Percentiles rank a stretch among this genome's conserved stretches.
Conservation (phyloP, 345 rosid genomes). For the Boechera divaricarpa region DNA sequence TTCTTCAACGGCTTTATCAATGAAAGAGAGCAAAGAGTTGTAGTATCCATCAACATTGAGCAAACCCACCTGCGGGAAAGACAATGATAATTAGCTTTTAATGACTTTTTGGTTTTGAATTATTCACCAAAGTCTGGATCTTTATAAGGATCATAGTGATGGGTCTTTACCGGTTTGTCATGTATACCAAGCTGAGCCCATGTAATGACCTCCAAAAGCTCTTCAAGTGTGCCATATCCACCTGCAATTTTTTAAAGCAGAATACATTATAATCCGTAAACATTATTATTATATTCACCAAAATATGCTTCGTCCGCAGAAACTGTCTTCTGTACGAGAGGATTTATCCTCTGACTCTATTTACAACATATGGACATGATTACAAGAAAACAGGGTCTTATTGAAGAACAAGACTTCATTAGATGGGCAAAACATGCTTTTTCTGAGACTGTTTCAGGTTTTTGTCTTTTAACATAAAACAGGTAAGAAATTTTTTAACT, state of each 20-base stretch:
- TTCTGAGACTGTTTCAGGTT: constrained; percentile 34
- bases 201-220: constrained; percentile 57
- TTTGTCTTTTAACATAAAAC: constrained; percentile 41
- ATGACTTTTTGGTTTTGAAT: background rate
- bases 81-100: background rate
- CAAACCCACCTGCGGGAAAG: constrained; percentile 79
- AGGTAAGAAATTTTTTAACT: constrained; percentile 37
- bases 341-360: constrained; percentile 21
- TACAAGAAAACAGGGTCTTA: constrained; percentile 23
- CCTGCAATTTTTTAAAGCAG: constrained; percentile 37
- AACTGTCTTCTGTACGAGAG: constrained; percentile 23
- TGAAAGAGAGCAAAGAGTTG: constrained; percentile 88
- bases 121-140: constrained; percentile 15
- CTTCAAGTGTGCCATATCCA: constrained; percentile 65
- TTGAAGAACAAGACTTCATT: constrained; percentile 18
- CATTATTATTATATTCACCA: constrained; percentile 7
- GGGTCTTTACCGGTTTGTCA: constrained; percentile 56
- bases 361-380: constrained; percentile 34
- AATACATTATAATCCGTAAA: background rate
- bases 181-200: constrained; percentile 68
- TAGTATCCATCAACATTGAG: constrained; percentile 97
- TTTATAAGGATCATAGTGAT: constrained; percentile 2
- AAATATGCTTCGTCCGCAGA: constrained; percentile 22
- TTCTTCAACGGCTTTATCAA: constrained; percentile 97
- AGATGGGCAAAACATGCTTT: constrained; percentile 44